Evolutionary conservation across 192 early-diverging fungal species (phyloP).

Genomic region (Fimicolochytrium jonesii): DNA sequence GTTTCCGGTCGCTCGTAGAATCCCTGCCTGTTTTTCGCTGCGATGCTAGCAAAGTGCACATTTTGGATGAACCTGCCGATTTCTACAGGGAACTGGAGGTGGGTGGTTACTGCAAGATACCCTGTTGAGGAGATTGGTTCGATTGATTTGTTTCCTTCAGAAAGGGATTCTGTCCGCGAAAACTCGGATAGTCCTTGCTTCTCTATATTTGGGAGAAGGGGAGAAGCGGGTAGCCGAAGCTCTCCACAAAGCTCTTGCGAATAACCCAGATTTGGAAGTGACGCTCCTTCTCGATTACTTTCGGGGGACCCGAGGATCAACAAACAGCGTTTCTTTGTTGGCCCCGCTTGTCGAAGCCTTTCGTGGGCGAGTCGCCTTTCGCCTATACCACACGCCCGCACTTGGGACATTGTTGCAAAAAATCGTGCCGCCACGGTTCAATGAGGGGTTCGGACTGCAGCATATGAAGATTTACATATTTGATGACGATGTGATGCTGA

Average conservation of each 20-base stretch:
- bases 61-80: slow-evolving; percentile 48
- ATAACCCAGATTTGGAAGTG: slow-evolving; percentile 52
- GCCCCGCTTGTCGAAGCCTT: slow-evolving; percentile 59
- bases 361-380: slow-evolving; percentile 61
- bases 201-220: slow-evolving; percentile 82
- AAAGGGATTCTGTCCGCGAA: slow-evolving; percentile 65
- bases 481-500: slow-evolving; percentile 78
- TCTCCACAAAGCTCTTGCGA: slow-evolving; percentile 54
- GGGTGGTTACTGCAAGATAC: not conserved
- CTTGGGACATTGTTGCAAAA: slow-evolving; percentile 65
- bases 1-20: no score
- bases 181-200: slow-evolving; percentile 73
- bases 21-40: no score
- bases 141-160: slow-evolving; percentile 25
- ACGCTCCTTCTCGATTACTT: slow-evolving; percentile 84
- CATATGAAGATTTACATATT: slow-evolving; percentile 93
- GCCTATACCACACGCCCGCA: slow-evolving; percentile 86
- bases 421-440: slow-evolving; percentile 78
- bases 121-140: not conserved
- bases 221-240: slow-evolving; percentile 70
- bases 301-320: slow-evolving; percentile 67
- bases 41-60: no score
- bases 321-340: slow-evolving; percentile 68
- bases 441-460: slow-evolving; percentile 90
- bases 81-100: slow-evolving; percentile 39